A percentile compares a stretch with the other conserved stretches of the same genome.
Conservation (phyloP, 148 eudicot species). For the Camellia granthamiana region DNA sequence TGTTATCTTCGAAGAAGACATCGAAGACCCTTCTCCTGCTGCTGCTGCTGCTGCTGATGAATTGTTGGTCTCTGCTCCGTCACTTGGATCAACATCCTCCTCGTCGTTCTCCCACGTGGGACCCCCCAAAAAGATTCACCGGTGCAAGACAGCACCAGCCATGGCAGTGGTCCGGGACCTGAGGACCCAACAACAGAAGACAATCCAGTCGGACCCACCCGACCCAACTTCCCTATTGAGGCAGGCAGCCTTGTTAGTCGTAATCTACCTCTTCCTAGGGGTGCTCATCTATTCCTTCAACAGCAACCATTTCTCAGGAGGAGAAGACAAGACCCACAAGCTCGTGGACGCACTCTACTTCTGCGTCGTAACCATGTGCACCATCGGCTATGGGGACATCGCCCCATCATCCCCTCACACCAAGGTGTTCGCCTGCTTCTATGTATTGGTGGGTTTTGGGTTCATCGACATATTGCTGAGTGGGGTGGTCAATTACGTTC, state of each 20-base stretch:
- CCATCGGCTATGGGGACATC: constrained; percentile 75
- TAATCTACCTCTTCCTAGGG: constrained; percentile 43
- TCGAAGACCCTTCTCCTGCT: neutral
- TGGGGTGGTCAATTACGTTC: constrained; percentile 51
- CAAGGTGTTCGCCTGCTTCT: constrained; percentile 47
- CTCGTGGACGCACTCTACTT: constrained; percentile 61
- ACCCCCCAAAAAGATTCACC: constrained; percentile 16
- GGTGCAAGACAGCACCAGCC: constrained; percentile 56
- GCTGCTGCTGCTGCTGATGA: neutral
- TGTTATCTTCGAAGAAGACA: neutral
- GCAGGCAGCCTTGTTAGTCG: constrained; percentile 38
- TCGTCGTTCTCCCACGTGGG: neutral
- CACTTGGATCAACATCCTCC: neutral
- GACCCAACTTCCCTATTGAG: constrained; percentile 19
- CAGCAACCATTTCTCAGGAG: constrained; percentile 45
- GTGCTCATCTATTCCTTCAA: constrained; percentile 38
- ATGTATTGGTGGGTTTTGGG: constrained; percentile 64
- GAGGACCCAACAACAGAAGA: neutral
- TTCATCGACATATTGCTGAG: constrained; percentile 57
- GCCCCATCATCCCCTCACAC: constrained; percentile 43
- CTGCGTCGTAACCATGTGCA: constrained; percentile 68
- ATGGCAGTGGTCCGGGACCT: constrained; percentile 32
- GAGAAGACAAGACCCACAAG: constrained; percentile 46
- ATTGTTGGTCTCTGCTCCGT: neutral
- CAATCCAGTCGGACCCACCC: neutral